Base-by-base conservation (phyloP, 2,329 filamentous ascomycete genomes). In the Paraphaeosphaeria sporulosa region DNA sequence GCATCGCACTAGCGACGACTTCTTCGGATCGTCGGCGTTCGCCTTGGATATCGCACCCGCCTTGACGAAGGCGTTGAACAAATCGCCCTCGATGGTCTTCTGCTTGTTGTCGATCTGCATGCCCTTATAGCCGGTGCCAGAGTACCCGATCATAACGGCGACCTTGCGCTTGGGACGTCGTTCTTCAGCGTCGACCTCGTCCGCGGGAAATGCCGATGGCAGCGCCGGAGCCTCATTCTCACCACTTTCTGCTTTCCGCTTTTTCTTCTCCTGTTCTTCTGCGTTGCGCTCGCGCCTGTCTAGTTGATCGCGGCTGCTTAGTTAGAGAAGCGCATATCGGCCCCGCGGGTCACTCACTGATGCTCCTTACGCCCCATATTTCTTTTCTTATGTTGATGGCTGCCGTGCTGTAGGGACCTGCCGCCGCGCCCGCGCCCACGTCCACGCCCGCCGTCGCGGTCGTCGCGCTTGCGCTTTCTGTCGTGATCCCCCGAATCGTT, bases 21-120 rank as follows among this genome's bases (percentile, higher is more conserved):
- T 99, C 79, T 96, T 96, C 4, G 94, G 95, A 75, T 99, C 95
- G 70, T 96, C 89, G 23, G 95, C 95, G 75, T 99, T 99, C 63
- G 93, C 93, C 79, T 98, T 98, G 51, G 94, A 96, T 63, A 99
- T 97, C 42, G 95, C 94, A 19, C 94, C 92, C 3, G 95, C 94
- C 3, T 89, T 88, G 63, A 99, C 90, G 69, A 99, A 94, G 3
- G 95, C 95, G 34, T 88, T 87, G 81, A 99, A 99, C 3, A 99
- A 83, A 70, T 99, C 95, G 46, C 94, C 92, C 81, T 99, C 95
- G 65, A 99, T 98, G 0, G 94, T 99, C 81, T 93, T 94, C 74
- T 97, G 89, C 65, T 88, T 81, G 66, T 79, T 75, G 65, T 82
- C 85, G 73, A 99, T 91, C 81, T 99, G 95, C 89, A 99, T 96